These are phyloP conservation scores for Metschnikowia corniflorae DNA, from an alignment of 805 yeast genomes.

Conservation along the genomic window DNA sequence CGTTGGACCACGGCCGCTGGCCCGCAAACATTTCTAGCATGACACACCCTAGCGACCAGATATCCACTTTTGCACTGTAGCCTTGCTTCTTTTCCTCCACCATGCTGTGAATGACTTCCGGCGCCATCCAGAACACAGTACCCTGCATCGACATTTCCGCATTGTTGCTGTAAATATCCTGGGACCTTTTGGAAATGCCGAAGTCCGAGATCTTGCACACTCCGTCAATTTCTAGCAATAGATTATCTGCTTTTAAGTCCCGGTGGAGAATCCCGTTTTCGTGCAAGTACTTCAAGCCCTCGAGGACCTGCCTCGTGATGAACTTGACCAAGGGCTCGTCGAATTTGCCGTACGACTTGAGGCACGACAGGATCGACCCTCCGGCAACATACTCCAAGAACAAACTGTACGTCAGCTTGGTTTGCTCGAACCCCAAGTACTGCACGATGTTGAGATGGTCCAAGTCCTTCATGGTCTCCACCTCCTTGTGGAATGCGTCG, in stretches of 20 bases:
- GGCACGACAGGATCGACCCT: constrained; percentile 87
- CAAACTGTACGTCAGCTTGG: constrained; percentile 70
- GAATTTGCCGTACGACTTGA: constrained; percentile 79
- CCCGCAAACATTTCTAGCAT: constrained; percentile 98
- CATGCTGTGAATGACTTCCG: constrained; percentile 89
- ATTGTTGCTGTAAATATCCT: constrained; percentile 81
- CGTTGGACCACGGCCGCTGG: constrained; percentile 94
- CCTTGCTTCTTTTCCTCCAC: constrained; percentile 76
- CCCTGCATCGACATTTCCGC: constrained; percentile 99
- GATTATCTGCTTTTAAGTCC: constrained; percentile 91
- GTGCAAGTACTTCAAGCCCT: constrained; percentile 86
- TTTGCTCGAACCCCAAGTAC: constrained; percentile 87
- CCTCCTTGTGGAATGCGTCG: constrained; percentile 84
- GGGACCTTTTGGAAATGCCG: constrained; percentile 80
- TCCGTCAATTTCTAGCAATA: constrained; percentile 86
- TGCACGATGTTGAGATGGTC: constrained; percentile 95
- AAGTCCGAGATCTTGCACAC: constrained; percentile 94
- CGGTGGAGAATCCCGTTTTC: constrained; percentile 85
- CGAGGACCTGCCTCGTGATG: constrained; percentile 73
- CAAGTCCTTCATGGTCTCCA: constrained; percentile 87
- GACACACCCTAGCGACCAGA: constrained; percentile 98
- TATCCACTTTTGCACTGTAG: constrained; percentile 95
- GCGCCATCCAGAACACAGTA: constrained; percentile 99
- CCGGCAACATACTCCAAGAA: constrained; percentile 97
- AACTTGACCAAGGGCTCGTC: constrained; percentile 72